These are phyloP conservation scores for Taxillus chinensis DNA, from an alignment of 164 flowering plant genomes.

Conservation along the genomic window DNA sequence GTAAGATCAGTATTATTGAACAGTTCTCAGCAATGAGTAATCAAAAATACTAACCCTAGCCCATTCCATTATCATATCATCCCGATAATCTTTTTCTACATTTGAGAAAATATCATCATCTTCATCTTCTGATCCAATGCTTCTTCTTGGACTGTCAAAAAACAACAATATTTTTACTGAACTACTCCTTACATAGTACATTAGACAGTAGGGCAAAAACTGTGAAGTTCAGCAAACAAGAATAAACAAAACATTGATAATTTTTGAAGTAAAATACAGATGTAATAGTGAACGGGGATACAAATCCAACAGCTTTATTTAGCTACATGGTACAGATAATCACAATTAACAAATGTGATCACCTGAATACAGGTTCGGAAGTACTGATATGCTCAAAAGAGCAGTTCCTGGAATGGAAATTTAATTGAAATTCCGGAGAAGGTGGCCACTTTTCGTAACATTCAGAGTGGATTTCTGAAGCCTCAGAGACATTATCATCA, in stretches of 20 bases:
- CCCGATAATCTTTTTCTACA: constrained; percentile 28
- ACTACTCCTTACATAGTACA: constrained; percentile 1
- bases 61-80: constrained; percentile 64
- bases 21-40: not conserved
- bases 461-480: constrained; percentile 32
- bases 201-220: too few relatives aligned
- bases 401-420: constrained; percentile 16
- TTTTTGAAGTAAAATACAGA: not conserved
- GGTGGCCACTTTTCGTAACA: constrained; percentile 32
- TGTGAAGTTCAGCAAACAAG: too few relatives aligned
- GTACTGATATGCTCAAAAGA: constrained; percentile 44
- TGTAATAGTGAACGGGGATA: not conserved
- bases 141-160: constrained; percentile 83
- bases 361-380: constrained; percentile 75
- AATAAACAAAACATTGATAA: too few relatives aligned
- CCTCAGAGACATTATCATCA: constrained; percentile 44
- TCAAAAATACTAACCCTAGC: constrained; percentile 47
- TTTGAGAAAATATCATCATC: constrained; percentile 38
- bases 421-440: constrained; percentile 39
- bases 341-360: constrained; percentile 3
- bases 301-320: not conserved
- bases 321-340: not conserved
- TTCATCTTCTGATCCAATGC: constrained; percentile 62
- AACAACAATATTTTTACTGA: constrained; percentile 12
- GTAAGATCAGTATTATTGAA: not conserved